These are phyloP conservation scores for Neurospora sp. DNA, from an alignment of 495 filamentous ascomycete species.

Conservation along the genomic window DNA sequence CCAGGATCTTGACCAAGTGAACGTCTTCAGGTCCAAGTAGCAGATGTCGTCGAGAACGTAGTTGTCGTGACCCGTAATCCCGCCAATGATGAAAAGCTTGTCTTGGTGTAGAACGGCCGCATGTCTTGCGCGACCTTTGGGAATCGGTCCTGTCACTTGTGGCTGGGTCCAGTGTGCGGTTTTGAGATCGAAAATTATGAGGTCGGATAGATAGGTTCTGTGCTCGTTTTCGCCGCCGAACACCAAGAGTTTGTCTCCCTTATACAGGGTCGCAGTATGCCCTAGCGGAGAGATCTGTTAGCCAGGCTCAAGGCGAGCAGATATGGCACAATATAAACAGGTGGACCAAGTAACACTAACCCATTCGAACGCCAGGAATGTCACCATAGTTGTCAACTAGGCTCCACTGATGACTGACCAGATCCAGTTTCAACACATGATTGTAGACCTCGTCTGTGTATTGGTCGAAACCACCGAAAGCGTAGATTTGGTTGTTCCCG, in stretches of 20 bases:
- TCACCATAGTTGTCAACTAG: conserved; percentile 97
- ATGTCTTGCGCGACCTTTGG: conserved; percentile 83
- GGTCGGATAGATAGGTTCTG: conserved; percentile 84
- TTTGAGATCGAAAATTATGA: conserved; percentile 90
- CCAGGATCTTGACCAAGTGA: conserved; percentile 96
- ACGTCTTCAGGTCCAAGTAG: conserved; percentile 93
- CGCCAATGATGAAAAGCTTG: conserved; percentile 89
- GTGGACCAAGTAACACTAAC: conserved; percentile 41
- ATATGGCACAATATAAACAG: not conserved
- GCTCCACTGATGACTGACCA: conserved; percentile 82
- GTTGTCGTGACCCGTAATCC: conserved; percentile 78
- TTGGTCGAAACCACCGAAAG: conserved; percentile 98
- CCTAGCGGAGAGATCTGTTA: conserved; percentile 38
- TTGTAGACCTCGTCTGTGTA: conserved; percentile 99
- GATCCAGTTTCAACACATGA: conserved; percentile 81
- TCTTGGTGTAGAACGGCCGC: conserved; percentile 92
- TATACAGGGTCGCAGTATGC: conserved; percentile 90
- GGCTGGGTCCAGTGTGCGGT: conserved; percentile 93
- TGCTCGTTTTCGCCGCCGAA: conserved; percentile 98
- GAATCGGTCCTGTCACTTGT: conserved; percentile 68
- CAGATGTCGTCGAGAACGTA: conserved; percentile 89
- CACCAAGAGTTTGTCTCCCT: conserved; percentile 86
- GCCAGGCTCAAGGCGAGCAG: not conserved
- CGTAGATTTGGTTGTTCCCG: conserved; percentile 91
- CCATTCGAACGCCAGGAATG: conserved; percentile 96